Evolutionary conservation across 2,329 filamentous ascomycete genomes (phyloP).

Genomic region (Aureobasidium sp.): DNA sequence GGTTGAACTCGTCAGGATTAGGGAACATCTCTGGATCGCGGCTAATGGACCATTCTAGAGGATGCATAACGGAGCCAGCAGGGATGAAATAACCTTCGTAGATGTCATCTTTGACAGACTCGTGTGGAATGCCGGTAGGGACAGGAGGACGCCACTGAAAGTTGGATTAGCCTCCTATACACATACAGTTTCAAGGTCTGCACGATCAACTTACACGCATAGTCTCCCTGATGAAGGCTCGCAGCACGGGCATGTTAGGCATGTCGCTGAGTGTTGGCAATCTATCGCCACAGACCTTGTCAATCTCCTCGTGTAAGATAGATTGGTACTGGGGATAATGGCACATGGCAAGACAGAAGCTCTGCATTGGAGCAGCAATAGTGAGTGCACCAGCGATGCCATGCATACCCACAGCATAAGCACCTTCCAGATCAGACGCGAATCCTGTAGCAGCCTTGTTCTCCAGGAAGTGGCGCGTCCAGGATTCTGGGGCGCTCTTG

Average conservation of each 20-base stretch:
- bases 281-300: conserved; percentile 45
- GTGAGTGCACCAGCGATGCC: conserved; percentile 39
- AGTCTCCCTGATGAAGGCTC: conserved; percentile 49
- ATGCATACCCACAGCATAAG: conserved; percentile 39
- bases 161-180: conserved; percentile 15
- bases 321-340: conserved; percentile 35
- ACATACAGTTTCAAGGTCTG: neutral
- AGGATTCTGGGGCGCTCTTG: conserved; percentile 24
- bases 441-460: conserved; percentile 32
- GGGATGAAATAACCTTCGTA: conserved; percentile 22
- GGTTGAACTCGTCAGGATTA: conserved; percentile 18
- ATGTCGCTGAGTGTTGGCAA: conserved; percentile 45
- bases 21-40: conserved; percentile 16
- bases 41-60: conserved; percentile 21
- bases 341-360: conserved; percentile 38
- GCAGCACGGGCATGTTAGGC: conserved; percentile 42
- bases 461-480: conserved; percentile 36
- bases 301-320: conserved; percentile 47
- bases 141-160: conserved; percentile 49
- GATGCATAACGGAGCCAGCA: conserved; percentile 18
- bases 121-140: conserved; percentile 28
- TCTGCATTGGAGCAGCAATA: conserved; percentile 39
- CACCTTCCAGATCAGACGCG: conserved; percentile 34
- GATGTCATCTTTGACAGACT: conserved; percentile 17
- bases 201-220: neutral